Percentiles rank a stretch among this genome's conserved stretches.
Conservation (phyloP, 306 rosid species). For the Ormosia emarginata region DNA sequence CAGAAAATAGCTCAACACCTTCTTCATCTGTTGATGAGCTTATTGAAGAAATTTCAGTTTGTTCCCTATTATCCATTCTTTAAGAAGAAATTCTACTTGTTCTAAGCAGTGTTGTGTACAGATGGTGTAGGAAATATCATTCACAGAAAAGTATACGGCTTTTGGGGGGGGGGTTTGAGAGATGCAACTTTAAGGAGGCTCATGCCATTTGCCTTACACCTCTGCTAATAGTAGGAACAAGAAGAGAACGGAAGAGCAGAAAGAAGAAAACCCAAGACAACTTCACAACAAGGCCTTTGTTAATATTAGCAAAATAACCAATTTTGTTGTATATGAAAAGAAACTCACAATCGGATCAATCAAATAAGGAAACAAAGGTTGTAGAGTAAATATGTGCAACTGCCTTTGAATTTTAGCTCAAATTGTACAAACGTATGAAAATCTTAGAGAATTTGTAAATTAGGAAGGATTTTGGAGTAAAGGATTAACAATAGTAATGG, state of each 20-base stretch:
- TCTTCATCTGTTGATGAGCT: constrained; percentile 70
- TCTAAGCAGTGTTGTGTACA: background rate
- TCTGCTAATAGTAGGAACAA: background rate
- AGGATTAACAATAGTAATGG: background rate
- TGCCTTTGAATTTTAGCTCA: constrained; percentile 5
- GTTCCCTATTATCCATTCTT: constrained; percentile 29
- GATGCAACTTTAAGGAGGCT: background rate
- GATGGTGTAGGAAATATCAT: background rate
- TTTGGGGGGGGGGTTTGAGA: background rate
- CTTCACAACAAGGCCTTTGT: background rate
- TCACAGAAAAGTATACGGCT: background rate
- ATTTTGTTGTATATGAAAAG: background rate
- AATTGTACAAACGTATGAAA: background rate
- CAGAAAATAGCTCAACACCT: constrained; percentile 48
- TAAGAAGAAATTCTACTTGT: constrained; percentile 8
- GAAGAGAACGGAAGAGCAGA: background rate
- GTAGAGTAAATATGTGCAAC: background rate
- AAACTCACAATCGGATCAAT: background rate
- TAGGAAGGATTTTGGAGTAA: background rate
- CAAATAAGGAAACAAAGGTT: background rate
- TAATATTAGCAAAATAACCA: background rate
- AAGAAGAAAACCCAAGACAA: background rate
- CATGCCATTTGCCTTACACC: background rate
- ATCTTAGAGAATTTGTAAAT: background rate
- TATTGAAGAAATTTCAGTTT: constrained; percentile 65